These are phyloP conservation scores for Glarea lozoyensis DNA, from an alignment of 495 filamentous ascomycete species.

Conservation along the genomic window DNA sequence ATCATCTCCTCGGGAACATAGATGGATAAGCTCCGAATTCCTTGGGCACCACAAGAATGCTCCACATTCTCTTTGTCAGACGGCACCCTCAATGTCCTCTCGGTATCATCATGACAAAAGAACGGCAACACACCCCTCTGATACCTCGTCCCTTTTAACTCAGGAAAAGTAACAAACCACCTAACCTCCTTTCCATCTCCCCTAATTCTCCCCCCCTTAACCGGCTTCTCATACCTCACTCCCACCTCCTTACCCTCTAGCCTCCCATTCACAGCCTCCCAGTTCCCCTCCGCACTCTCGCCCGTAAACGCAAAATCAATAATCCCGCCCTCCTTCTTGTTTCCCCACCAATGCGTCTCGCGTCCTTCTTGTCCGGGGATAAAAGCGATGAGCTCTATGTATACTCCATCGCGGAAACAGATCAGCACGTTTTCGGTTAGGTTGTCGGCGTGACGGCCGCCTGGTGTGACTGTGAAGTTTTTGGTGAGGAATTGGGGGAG, in stretches of 20 bases:
- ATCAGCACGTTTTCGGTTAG: slow-evolving; percentile 47
- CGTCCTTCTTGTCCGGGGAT: slow-evolving; percentile 30
- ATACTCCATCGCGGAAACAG: slow-evolving; percentile 45
- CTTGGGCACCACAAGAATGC: slow-evolving; percentile 36
- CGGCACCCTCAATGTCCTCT: slow-evolving; percentile 35
- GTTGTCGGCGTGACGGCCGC: slow-evolving; percentile 37
- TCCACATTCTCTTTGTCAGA: slow-evolving; percentile 19
- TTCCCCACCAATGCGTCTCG: slow-evolving; percentile 41
- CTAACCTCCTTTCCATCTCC: slow-evolving; percentile 36
- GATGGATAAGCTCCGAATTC: slow-evolving; percentile 33
- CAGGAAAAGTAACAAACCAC: slow-evolving; percentile 44
- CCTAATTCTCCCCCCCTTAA: slow-evolving; percentile 31
- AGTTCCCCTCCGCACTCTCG: slow-evolving; percentile 8
- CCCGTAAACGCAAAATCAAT: slow-evolving; percentile 47
- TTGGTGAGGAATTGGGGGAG: slow-evolving; percentile 38
- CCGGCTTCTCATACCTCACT: slow-evolving; percentile 32
- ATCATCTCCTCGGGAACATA: slow-evolving; percentile 20
- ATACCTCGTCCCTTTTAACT: slow-evolving; percentile 11
- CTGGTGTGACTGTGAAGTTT: slow-evolving; percentile 44
- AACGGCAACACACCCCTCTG: slow-evolving; percentile 35
- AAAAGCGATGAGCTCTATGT: slow-evolving; percentile 54
- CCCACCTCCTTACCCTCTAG: slow-evolving; percentile 20
- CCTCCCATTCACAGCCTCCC: slow-evolving; percentile 22
- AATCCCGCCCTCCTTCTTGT: slow-evolving; percentile 31
- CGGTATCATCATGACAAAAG: slow-evolving; percentile 48